These are phyloP conservation scores for Plantago rigida DNA, from an alignment of 305 asterid genomes.

Conservation along the genomic window DNA sequence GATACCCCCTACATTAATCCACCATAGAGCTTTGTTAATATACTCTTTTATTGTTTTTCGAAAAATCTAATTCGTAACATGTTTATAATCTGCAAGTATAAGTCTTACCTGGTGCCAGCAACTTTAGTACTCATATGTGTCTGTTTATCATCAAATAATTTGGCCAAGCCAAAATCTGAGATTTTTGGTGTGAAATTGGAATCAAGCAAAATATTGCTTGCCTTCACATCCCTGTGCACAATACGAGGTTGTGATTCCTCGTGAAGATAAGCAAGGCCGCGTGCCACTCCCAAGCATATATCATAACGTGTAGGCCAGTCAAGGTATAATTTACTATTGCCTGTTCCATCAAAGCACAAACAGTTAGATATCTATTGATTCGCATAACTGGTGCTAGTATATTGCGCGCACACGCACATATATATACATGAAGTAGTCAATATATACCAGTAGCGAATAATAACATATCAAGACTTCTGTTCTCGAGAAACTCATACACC, in stretches of 20 bases:
- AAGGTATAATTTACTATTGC: slow-evolving; percentile 34
- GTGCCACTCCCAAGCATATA: slow-evolving; percentile 75
- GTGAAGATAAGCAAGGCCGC: slow-evolving; percentile 75
- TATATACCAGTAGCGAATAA: slow-evolving; percentile 33
- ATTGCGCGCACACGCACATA: neutral
- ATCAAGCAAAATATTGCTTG: slow-evolving; percentile 79
- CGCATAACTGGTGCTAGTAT: no score
- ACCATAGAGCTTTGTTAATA: neutral
- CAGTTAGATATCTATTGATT: no score
- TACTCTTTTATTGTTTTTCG: neutral
- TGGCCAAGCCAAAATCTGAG: slow-evolving; percentile 87
- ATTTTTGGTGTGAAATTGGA: slow-evolving; percentile 60
- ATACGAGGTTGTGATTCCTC: slow-evolving; percentile 75
- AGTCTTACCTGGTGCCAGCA: slow-evolving; percentile 77
- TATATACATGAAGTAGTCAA: neutral
- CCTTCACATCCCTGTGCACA: slow-evolving; percentile 85
- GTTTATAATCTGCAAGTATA: neutral
- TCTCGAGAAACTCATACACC: slow-evolving; percentile 48
- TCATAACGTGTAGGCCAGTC: slow-evolving; percentile 62
- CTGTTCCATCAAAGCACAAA: slow-evolving; percentile 27
- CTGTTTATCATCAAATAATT: slow-evolving; percentile 64
- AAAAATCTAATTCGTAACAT: neutral
- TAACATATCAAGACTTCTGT: slow-evolving; percentile 47
- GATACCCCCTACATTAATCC: slow-evolving; percentile 50
- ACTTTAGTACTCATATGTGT: slow-evolving; percentile 80